These are phyloP conservation scores for Chaetomium sp. DNA, from an alignment of 2,329 filamentous ascomycete genomes.

Conservation along the genomic window DNA sequence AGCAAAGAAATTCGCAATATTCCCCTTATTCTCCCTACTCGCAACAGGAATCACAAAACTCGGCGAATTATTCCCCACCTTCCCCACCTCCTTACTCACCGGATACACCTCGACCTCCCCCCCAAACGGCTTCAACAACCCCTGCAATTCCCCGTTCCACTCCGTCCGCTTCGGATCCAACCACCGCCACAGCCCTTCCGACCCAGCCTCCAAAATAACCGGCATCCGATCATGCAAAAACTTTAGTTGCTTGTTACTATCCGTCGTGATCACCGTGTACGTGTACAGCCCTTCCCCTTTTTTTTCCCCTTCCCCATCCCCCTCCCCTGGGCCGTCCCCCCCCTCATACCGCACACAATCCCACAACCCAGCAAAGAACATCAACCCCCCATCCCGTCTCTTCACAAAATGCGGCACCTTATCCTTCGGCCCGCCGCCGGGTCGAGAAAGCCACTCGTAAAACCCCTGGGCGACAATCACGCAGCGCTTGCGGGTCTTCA, in stretches of 20 bases:
- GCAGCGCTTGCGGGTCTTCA: conserved; percentile 87
- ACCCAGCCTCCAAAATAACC: conserved; percentile 75
- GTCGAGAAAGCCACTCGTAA: conserved; percentile 80
- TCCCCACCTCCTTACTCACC: conserved; percentile 83
- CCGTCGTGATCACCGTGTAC: conserved; percentile 90
- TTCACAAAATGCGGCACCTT: conserved; percentile 81
- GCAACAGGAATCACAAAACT: conserved; percentile 76
- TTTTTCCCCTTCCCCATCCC: neutral
- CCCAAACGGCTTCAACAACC: conserved; percentile 68
- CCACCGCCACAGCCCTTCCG: conserved; percentile 65
- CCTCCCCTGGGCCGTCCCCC: neutral
- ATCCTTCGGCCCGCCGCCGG: conserved; percentile 52
- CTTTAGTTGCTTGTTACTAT: conserved; percentile 71
- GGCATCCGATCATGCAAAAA: conserved; percentile 97
- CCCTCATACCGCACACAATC: conserved; percentile 65
- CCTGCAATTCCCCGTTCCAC: conserved; percentile 76
- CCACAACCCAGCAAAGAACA: conserved; percentile 90
- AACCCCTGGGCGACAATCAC: conserved; percentile 87
- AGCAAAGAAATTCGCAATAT: conserved; percentile 89
- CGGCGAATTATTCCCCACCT: conserved; percentile 86
- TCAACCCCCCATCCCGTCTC: conserved; percentile 71
- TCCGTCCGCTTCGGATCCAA: conserved; percentile 64
- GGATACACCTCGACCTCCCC: conserved; percentile 79
- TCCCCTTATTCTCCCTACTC: conserved; percentile 82
- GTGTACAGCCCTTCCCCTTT: conserved; percentile 62